phyloP scores from a whole-genome alignment of 805 yeast species.

The Kuraishia hungarica region DNA sequence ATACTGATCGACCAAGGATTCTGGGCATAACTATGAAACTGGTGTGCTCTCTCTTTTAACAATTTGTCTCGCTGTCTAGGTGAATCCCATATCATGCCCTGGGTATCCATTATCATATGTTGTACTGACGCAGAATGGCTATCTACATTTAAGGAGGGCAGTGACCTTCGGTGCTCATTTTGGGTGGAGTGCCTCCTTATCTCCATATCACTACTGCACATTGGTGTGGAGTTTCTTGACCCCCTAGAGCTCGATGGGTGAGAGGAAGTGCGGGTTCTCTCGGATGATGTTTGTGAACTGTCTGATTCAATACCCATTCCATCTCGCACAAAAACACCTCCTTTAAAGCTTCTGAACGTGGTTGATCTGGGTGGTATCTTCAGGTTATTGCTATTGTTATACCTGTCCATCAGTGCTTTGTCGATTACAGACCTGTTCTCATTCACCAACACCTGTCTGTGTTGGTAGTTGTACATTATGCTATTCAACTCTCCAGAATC shows the following conservation, averaged over 20 bases:
- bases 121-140: background rate
- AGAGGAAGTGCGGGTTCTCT: too few species aligned
- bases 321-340: background rate
- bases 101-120: constrained; percentile 16
- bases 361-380: background rate
- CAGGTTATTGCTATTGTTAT: constrained; percentile 3
- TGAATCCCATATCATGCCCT: constrained; percentile 21
- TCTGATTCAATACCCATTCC: background rate
- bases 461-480: constrained; percentile 8
- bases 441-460: constrained; percentile 6
- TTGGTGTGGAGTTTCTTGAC: background rate
- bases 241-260: too few species aligned
- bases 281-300: too few species aligned
- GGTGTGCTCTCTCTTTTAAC: constrained; percentile 12
- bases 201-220: background rate
- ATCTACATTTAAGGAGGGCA: background rate
- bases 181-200: too few species aligned
- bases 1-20: constrained; percentile 13
- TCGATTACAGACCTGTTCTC: constrained; percentile 5
- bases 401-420: constrained; percentile 5
- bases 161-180: too few species aligned
- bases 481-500: constrained; percentile 5
- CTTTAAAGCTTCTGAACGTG: background rate
- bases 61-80: constrained; percentile 12
- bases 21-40: constrained; percentile 17